Conservation (phyloP, 2,329 filamentous ascomycete genomes). For the Penicillium fuscoglaucum region DNA sequence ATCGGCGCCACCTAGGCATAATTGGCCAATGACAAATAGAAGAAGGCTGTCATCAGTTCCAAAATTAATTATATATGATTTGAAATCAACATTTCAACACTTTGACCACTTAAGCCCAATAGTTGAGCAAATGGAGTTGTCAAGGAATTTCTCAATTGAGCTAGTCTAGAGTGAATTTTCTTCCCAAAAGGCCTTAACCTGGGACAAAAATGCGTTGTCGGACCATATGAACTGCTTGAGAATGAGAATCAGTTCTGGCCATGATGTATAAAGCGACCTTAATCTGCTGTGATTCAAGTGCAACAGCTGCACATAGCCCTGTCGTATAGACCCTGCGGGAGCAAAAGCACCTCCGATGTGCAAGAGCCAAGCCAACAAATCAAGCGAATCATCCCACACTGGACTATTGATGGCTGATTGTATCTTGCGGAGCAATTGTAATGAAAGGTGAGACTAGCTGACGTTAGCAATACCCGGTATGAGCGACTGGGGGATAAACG, state of each 20-base stretch:
- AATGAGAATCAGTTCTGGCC: background rate
- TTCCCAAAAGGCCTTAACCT: background rate
- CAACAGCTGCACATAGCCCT: background rate
- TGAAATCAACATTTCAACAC: background rate
- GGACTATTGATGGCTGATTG: background rate
- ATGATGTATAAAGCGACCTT: background rate
- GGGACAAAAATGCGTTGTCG: background rate
- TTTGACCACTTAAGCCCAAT: background rate
- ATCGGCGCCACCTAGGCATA: background rate
- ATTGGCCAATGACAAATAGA: background rate
- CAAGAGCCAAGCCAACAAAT: background rate
- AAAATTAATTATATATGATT: background rate
- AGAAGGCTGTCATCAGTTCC: background rate
- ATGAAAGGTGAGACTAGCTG: background rate
- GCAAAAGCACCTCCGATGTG: background rate
- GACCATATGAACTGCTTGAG: background rate
- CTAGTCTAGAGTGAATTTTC: background rate
- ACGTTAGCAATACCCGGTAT: background rate
- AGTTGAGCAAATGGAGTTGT: background rate
- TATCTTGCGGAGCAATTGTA: background rate
- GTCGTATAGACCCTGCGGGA: background rate
- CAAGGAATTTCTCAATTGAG: background rate
- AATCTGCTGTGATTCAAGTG: background rate
- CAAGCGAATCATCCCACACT: background rate
- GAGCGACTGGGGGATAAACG: no score